Percentiles rank a stretch among this genome's conserved stretches.
phyloP scores from a whole-genome alignment of 225 moss, liverwort and hornwort species.

The Marchantia paleacea region DNA sequence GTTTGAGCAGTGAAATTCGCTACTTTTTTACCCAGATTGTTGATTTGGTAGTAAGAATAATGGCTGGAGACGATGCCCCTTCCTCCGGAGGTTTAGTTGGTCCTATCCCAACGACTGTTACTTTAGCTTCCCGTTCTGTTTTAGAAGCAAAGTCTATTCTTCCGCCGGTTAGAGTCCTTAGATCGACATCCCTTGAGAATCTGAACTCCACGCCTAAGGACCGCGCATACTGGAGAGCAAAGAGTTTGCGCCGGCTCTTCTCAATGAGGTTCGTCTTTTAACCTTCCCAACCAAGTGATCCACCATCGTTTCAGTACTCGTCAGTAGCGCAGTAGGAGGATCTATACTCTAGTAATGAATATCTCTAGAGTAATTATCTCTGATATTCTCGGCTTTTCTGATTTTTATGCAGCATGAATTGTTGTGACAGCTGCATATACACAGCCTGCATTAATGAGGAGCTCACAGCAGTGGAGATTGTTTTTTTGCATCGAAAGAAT shows the following conservation, averaged over 20 bases:
- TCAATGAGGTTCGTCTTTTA: constrained; percentile 19
- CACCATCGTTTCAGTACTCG: neutral
- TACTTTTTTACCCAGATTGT: neutral
- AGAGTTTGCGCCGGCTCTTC: constrained; percentile 43
- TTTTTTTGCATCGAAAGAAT: neutral
- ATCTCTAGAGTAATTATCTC: neutral
- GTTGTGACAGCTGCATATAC: neutral
- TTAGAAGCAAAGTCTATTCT: neutral
- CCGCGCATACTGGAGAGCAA: constrained; percentile 32
- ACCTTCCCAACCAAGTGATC: neutral
- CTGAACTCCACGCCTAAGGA: constrained; percentile 19
- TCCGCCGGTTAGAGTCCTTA: constrained; percentile 1
- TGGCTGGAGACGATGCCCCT: constrained; percentile 1
- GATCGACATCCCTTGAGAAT: constrained; percentile 10
- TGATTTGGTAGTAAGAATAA: neutral
- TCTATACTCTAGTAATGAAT: too few species aligned
- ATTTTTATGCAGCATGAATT: neutral
- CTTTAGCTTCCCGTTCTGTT: neutral
- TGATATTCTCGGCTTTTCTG: neutral
- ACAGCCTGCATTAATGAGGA: neutral
- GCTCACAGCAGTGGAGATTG: neutral
- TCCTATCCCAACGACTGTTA: neutral
- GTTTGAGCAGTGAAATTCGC: neutral
- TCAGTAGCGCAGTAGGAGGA: neutral
- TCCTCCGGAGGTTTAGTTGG: neutral